Conservation (phyloP, 2,329 filamentous ascomycete species). For the Penicillium sp. region DNA sequence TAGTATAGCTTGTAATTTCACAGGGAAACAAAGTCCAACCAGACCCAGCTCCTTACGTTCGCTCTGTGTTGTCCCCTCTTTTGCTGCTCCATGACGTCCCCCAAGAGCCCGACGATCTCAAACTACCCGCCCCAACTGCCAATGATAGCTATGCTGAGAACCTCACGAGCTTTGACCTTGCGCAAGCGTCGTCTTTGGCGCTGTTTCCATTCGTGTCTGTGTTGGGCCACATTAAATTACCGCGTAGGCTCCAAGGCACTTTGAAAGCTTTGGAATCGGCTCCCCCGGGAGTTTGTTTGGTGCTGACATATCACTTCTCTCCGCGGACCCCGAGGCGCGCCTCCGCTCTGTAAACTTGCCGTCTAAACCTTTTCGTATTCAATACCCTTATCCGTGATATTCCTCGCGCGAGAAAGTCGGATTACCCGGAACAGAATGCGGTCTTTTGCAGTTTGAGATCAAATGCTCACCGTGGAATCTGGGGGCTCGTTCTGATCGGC, state of each 20-base stretch:
- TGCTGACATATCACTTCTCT: slow-evolving; percentile 28
- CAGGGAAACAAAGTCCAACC: neutral
- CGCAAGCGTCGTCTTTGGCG: neutral
- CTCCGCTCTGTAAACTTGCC: slow-evolving; percentile 12
- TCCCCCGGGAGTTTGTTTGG: neutral
- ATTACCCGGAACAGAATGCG: slow-evolving; percentile 17
- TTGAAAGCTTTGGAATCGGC: neutral
- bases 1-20: neutral
- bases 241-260: neutral
- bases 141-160: slow-evolving; percentile 8
- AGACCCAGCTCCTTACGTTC: slow-evolving; percentile 13
- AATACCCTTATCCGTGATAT: slow-evolving; percentile 2
- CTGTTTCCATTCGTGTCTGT: slow-evolving; percentile 3
- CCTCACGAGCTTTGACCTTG: slow-evolving; percentile 18
- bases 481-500: slow-evolving; percentile 11
- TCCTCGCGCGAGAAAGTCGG: neutral
- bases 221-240: neutral
- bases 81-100: slow-evolving; percentile 20
- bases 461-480: slow-evolving; percentile 12
- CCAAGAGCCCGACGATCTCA: slow-evolving; percentile 12
- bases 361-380: slow-evolving; percentile 11
- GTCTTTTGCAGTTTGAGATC: slow-evolving; percentile 16
- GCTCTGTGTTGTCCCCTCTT: slow-evolving; percentile 18
- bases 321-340: slow-evolving; percentile 19
- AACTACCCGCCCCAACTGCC: slow-evolving; percentile 8